Evolutionary conservation across 2,329 filamentous ascomycete species (phyloP), one percentile per base, ranked within the genome.

Genomic region (Myriosclerotinia curreyana): DNA sequence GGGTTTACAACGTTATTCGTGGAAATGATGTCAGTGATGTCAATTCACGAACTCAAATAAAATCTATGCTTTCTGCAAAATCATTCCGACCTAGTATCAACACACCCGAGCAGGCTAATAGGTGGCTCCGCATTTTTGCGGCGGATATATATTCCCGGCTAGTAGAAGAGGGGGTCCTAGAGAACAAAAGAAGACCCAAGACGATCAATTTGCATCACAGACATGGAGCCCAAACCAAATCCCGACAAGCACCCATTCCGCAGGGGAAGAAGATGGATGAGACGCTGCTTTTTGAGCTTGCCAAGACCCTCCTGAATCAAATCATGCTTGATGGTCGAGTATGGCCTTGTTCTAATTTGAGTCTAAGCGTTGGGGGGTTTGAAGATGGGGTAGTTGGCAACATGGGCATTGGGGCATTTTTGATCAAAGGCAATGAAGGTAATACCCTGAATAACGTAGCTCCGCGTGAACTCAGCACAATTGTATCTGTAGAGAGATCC

Each of bases 1-100:
- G 93, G 92, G 80, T 98, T 14, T 89, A 96, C 77, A 86, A 89
- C 62, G 89, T 88, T 14, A 88, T 98, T 61, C 86, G 95, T 14
- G 95, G 95, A 1, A 86, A 93, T 66, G 95, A 99, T 75, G 80
- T 81, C 58, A 95, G 89, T 71, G 93, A 97, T 76, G 92, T 99
- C 69, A 97, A 92, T 72, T 85, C 92, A 36, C 83, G 94, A 60
- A 96, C 92, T 1, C 91, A 95, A 72, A 96, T 97, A 79, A 97
- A 98, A 75, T 95, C 90, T 20, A 98, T 99, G 93, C 81, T 98
- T 17, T 97, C 92, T 1, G 93, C 95, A 25, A 99, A 99, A 75
- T 96, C 92, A 0, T 99, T 99, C 73, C 83, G 91, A 34, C 95
- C 95, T 0, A 86, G 83, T 64, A 94, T 98, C 74, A 90, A 86